These are phyloP conservation scores for Trichophyton simii DNA, from an alignment of 2,329 filamentous ascomycete species.

Conservation along the genomic window DNA sequence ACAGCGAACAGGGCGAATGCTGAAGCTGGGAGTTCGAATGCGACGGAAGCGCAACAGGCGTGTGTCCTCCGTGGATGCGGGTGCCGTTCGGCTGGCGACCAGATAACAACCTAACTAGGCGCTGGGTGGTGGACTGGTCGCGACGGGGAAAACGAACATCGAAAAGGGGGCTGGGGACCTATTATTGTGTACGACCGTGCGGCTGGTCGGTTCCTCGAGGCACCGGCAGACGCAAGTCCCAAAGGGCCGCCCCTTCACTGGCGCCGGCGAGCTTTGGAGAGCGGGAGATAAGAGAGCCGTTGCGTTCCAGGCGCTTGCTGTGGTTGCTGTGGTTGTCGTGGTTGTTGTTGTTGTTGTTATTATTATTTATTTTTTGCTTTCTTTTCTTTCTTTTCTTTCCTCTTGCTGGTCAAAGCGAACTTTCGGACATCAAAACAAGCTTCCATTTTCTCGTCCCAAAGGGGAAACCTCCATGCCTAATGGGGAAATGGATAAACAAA, in stretches of 20 bases:
- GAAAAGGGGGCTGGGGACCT: background rate
- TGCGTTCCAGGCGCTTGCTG: too few species aligned
- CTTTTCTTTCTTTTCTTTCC: background rate
- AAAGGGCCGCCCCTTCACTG: background rate
- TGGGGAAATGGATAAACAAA: conserved; percentile 3
- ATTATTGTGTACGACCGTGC: background rate
- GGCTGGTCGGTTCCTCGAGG: background rate
- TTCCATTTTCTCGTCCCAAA: background rate
- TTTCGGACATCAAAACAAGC: background rate
- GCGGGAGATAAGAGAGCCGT: too few species aligned
- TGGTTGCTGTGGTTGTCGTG: too few species aligned
- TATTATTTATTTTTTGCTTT: background rate
- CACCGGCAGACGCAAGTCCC: background rate
- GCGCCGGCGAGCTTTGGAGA: background rate
- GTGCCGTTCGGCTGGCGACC: background rate
- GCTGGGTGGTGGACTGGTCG: background rate
- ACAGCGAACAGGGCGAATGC: background rate
- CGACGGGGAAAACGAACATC: background rate
- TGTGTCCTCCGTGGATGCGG: background rate
- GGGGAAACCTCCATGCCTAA: background rate
- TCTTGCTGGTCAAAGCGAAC: background rate
- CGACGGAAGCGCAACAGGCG: background rate
- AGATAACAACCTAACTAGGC: background rate
- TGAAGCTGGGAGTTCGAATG: background rate
- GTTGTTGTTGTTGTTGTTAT: too few species aligned